Evolutionary conservation across 768 basidiomycete genomes (phyloP).

Genomic region (Boletus patriciae): DNA sequence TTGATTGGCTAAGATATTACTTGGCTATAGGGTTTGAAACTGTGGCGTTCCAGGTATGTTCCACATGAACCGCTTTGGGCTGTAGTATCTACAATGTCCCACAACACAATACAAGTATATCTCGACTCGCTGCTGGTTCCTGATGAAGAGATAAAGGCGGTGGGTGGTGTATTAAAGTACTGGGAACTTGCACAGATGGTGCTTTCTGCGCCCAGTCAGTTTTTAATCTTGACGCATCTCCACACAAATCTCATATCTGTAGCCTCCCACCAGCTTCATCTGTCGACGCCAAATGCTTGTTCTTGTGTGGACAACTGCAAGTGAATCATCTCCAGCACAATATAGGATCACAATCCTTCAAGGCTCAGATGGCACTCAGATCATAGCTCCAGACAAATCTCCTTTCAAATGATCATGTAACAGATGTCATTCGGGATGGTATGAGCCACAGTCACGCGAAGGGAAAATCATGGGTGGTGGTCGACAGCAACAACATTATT

Average conservation of each 20-base stretch:
- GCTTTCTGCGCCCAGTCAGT: neutral
- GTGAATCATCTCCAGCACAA: neutral
- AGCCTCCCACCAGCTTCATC: neutral
- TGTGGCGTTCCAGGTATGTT: no score
- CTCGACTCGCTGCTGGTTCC: neutral
- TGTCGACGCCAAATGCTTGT: neutral
- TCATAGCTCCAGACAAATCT: neutral
- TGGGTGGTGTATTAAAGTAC: neutral
- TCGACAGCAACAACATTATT: neutral
- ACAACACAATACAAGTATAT: neutral
- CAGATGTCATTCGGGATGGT: neutral
- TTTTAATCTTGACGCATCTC: no score
- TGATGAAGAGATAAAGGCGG: neutral
- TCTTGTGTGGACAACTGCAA: neutral
- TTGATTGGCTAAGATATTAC: no score
- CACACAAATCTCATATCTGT: no score
- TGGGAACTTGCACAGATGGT: neutral
- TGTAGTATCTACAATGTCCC: neutral
- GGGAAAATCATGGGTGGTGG: neutral
- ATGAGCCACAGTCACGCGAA: no score
- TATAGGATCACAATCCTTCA: neutral
- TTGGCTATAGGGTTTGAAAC: no score
- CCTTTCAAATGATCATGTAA: neutral
- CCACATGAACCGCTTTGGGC: no score
- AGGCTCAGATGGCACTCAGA: neutral